Percentiles rank a stretch among this genome's conserved stretches.
Conservation (phyloP, 805 yeast genomes). For the Suhomyces kilbournensis region DNA sequence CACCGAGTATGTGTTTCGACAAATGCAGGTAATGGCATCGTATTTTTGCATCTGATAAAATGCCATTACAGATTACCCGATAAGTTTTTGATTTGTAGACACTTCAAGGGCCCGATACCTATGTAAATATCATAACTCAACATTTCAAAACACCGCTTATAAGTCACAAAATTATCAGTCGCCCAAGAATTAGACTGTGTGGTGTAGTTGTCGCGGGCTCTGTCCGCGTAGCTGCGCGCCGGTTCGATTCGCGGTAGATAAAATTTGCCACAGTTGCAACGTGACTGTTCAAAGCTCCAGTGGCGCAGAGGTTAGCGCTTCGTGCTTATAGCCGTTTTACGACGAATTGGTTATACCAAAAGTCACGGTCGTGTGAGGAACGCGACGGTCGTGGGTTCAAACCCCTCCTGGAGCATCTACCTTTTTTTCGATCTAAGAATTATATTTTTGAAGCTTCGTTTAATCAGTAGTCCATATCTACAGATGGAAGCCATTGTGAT, state of each 20-base stretch:
- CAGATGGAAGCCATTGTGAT: too few species aligned
- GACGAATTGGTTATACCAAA: conserved; percentile 44
- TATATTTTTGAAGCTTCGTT: neutral
- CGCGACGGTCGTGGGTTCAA: conserved; percentile 57
- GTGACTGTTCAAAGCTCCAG: conserved; percentile 31
- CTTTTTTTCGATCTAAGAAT: conserved; percentile 20
- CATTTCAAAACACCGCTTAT: too few species aligned
- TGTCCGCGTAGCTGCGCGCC: neutral
- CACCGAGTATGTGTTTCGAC: too few species aligned
- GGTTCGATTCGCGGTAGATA: conserved; percentile 6
- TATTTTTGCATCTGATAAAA: too few species aligned
- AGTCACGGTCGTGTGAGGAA: conserved; percentile 55
- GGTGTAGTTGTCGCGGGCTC: neutral
- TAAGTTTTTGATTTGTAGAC: too few species aligned
- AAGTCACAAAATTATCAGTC: neutral
- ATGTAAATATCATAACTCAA: too few species aligned
- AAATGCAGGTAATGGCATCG: too few species aligned
- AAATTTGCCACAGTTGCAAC: neutral
- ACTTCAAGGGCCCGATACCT: too few species aligned
- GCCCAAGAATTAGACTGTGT: neutral
- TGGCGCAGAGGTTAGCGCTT: conserved; percentile 56
- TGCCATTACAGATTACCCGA: too few species aligned
- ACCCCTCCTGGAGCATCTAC: conserved; percentile 52
- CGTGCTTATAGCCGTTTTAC: conserved; percentile 49
- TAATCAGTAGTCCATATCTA: too few species aligned